Evolutionary conservation across 805 yeast genomes (phyloP).

Genomic region (Metschnikowia bowlesiae): DNA sequence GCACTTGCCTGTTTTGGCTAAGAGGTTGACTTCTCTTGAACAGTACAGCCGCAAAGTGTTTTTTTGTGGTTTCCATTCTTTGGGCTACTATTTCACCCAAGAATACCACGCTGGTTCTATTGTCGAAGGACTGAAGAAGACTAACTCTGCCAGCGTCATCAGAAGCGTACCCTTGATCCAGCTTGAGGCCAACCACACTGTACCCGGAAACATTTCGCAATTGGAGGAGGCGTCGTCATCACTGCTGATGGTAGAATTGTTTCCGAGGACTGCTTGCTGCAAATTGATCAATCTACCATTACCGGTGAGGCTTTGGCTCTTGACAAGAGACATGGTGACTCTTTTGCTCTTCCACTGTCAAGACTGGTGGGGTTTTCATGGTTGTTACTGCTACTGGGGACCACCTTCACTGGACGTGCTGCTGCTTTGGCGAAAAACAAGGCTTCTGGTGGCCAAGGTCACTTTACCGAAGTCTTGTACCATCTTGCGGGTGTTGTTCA

Average conservation of each 20-base stretch:
- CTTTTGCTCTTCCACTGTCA: slow-evolving; percentile 86
- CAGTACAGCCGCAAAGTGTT: too few species aligned
- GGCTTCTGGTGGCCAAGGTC: slow-evolving; percentile 91
- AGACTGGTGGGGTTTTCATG: slow-evolving; percentile 95
- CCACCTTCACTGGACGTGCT: slow-evolving; percentile 94
- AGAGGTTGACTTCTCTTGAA: too few species aligned
- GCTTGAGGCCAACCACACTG: slow-evolving; percentile 78
- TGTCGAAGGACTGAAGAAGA: slow-evolving; percentile 93
- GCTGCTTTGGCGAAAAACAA: slow-evolving; percentile 94
- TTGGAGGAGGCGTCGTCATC: slow-evolving; percentile 90
- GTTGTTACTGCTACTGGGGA: slow-evolving; percentile 94
- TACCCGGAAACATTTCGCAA: slow-evolving; percentile 92
- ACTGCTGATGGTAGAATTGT: slow-evolving; percentile 98
- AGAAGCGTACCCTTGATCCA: slow-evolving; percentile 77
- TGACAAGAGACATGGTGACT: slow-evolving; percentile 85
- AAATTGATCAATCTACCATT: slow-evolving; percentile 93
- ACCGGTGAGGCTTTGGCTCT: slow-evolving; percentile 97
- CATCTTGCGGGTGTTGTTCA: slow-evolving; percentile 77
- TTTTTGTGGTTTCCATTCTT: slow-evolving; percentile 68
- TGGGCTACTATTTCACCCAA: slow-evolving; percentile 89
- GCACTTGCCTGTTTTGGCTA: too few species aligned
- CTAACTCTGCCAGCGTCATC: slow-evolving; percentile 80
- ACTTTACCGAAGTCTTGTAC: slow-evolving; percentile 94
- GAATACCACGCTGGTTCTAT: slow-evolving; percentile 98
- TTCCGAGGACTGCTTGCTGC: slow-evolving; percentile 79